Percentiles rank a stretch among this genome's conserved stretches.
Evolutionary conservation across 1,139 yeast genomes (phyloP).

Genomic region (Diutina catenulata): DNA sequence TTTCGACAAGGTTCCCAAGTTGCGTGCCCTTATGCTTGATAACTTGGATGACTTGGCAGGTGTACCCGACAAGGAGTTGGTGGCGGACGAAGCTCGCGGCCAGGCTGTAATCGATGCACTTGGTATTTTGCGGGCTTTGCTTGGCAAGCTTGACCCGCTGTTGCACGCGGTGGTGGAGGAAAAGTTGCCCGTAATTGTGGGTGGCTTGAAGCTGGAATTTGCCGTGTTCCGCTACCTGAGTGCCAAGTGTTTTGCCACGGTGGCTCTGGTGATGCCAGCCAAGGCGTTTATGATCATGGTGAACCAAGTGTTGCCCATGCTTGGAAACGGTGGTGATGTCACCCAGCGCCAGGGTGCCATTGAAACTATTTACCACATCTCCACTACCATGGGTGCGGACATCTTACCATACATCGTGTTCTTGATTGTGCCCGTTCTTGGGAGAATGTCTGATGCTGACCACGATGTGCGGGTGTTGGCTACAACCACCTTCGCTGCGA

Average conservation of each 20-base stretch:
- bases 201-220: slow-evolving; percentile 55
- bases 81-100: slow-evolving; percentile 42
- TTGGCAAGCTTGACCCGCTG: slow-evolving; percentile 45
- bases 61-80: slow-evolving; percentile 19
- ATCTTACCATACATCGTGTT: slow-evolving; percentile 93
- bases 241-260: slow-evolving; percentile 78
- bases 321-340: slow-evolving; percentile 69
- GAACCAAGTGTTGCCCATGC: slow-evolving; percentile 66
- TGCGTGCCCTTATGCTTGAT: slow-evolving; percentile 55
- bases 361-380: slow-evolving; percentile 79
- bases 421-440: slow-evolving; percentile 89
- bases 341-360: slow-evolving; percentile 86
- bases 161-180: slow-evolving; percentile 40
- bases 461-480: slow-evolving; percentile 83
- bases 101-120: slow-evolving; percentile 80
- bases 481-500: slow-evolving; percentile 92
- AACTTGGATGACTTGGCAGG: slow-evolving; percentile 17
- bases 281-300: slow-evolving; percentile 71
- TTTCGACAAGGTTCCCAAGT: slow-evolving; percentile 55
- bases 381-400: slow-evolving; percentile 76
- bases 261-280: slow-evolving; percentile 66
- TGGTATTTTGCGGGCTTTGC: slow-evolving; percentile 67
- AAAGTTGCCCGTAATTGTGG: slow-evolving; percentile 36
- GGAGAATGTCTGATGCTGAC: slow-evolving; percentile 96
- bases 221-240: slow-evolving; percentile 85